Evolutionary conservation across 2,329 filamentous ascomycete genomes (phyloP).

Genomic region (Aspergillus phoenicis): DNA sequence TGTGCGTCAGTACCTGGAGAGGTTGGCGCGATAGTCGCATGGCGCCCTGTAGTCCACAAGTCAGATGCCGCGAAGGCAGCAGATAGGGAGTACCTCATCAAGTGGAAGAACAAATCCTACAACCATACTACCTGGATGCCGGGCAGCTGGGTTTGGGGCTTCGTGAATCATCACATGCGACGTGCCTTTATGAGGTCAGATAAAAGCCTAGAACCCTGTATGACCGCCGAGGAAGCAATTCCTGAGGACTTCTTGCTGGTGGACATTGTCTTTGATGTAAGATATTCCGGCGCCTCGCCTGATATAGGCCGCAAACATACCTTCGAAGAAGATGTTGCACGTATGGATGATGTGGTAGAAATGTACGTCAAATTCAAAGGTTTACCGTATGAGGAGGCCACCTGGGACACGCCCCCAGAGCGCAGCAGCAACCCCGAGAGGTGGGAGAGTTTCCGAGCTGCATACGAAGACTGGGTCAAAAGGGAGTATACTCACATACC

Average conservation of each 20-base stretch:
- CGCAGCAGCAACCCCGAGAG: slow-evolving; percentile 60
- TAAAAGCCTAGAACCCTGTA: slow-evolving; percentile 64
- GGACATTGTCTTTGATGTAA: slow-evolving; percentile 86
- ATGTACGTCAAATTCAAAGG: slow-evolving; percentile 91
- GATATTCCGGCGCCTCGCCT: slow-evolving; percentile 59
- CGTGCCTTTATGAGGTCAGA: slow-evolving; percentile 74
- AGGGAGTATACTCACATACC: slow-evolving; percentile 73
- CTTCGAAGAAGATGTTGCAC: slow-evolving; percentile 69
- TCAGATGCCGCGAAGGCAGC: slow-evolving; percentile 62
- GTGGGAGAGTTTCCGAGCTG: slow-evolving; percentile 77
- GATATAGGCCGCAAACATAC: slow-evolving; percentile 53
- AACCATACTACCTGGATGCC: slow-evolving; percentile 83
- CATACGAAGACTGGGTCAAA: slow-evolving; percentile 83
- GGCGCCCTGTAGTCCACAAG: slow-evolving; percentile 70
- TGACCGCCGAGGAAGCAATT: slow-evolving; percentile 75
- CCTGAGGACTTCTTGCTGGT: slow-evolving; percentile 82
- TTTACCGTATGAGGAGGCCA: slow-evolving; percentile 83
- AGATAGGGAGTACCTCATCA: slow-evolving; percentile 88
- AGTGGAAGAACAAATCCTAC: slow-evolving; percentile 82
- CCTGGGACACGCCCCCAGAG: slow-evolving; percentile 82
- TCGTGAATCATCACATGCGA: slow-evolving; percentile 65
- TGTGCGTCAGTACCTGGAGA: slow-evolving; percentile 68
- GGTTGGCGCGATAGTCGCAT: slow-evolving; percentile 79
- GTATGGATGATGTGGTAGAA: slow-evolving; percentile 70
- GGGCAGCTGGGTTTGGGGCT: slow-evolving; percentile 83